Percentiles rank a stretch among this genome's conserved stretches.
Conservation (phyloP, 441 rosid genomes). For the Flueggea neowawraea region DNA sequence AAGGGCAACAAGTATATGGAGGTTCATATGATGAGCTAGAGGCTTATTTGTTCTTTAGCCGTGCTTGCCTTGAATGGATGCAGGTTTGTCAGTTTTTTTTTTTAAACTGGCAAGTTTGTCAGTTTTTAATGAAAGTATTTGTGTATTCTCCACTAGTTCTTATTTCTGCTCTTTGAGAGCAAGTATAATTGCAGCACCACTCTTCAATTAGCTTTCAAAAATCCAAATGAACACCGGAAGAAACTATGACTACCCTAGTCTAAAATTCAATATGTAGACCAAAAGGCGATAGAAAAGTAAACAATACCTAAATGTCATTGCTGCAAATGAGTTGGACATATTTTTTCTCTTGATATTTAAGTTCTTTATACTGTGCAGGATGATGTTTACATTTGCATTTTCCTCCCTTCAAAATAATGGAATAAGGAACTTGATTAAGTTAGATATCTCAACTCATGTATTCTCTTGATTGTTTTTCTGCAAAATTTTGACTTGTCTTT, state of each 20-base stretch:
- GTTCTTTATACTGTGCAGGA: slow-evolving; percentile 5
- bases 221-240: not conserved
- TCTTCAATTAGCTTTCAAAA: no score
- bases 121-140: not conserved
- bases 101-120: no score
- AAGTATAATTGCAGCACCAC: not conserved
- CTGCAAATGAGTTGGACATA: slow-evolving; percentile 1
- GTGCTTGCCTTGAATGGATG: slow-evolving; percentile 72
- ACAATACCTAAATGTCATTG: not conserved
- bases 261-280: no score
- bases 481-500: no score
- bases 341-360: not conserved
- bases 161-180: slow-evolving; percentile 3
- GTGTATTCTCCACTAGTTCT: not conserved
- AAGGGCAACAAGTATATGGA: slow-evolving; percentile 47
- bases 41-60: slow-evolving; percentile 52
- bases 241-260: not conserved
- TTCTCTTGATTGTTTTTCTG: slow-evolving; percentile 5
- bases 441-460: slow-evolving; percentile 5
- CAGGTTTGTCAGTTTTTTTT: slow-evolving; percentile 29
- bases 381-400: slow-evolving; percentile 8
- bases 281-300: no score
- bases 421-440: slow-evolving; percentile 7
- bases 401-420: slow-evolving; percentile 10
- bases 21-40: slow-evolving; percentile 56